Evolutionary conservation across 768 basidiomycete species (phyloP), one percentile per base, ranked within the genome.

Genomic region (Leccinum pellstonianum): DNA sequence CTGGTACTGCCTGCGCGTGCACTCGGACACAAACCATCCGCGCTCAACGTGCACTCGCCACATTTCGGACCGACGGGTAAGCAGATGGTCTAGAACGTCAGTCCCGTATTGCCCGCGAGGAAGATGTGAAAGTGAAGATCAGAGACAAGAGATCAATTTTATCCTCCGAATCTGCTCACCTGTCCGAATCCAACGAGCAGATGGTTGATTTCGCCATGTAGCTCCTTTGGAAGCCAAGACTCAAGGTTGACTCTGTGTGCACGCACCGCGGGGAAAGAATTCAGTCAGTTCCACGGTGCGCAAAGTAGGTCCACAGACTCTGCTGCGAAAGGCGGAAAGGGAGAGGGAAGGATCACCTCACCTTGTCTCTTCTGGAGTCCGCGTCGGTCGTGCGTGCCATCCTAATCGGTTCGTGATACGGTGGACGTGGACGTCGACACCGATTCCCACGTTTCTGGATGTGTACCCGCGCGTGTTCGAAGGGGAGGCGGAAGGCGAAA

Each of bases 401-500:
- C 91, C 87, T 2, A 99, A 74, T 15, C 94, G 80, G 65, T 98
- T 95, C 27, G 95, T 95, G 55, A 99, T 98, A 6, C 96, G 80
- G 65, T 98, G 95, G 7, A 98, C 95, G 71, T 99, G 96, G 0
- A 93, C 90, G 65, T 99, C 96, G 0, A 98, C 96, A 0, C 95
- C 96, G 35, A 98, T 96, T 1, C 96, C 96, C 25, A 82, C 79
- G 65, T 94, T 93, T 50, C 91, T 93, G 17, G 7, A 23, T 19
- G 15, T 7, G 10, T 17, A 15, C 52, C 54, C 19, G 21, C 15
- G 29, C n/a, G 38, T 7, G 15, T 29, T 8, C 35, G 38, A 37
- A 21, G 38, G 14, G 19, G 15, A 41, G 38, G 8, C 17, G 17
- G 38, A n/a, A 41, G 41, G 17, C 17, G 7, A 8, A 41, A 3